These are phyloP conservation scores for Pseudonitzschia delicatissima DNA, from an alignment of 108 stramenopile genomes.

Conservation along the genomic window DNA sequence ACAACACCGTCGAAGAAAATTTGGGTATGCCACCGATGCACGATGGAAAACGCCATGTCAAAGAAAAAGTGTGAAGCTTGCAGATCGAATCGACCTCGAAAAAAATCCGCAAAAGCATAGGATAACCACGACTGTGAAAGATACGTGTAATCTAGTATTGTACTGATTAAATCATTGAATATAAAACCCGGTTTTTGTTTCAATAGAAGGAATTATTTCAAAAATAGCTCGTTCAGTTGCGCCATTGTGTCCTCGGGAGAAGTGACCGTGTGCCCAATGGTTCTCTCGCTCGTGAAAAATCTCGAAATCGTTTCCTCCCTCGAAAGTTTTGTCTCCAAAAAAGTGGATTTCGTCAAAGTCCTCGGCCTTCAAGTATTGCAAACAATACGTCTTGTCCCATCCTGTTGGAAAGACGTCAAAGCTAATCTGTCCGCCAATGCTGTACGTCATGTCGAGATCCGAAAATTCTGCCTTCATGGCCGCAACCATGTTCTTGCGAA, in stretches of 20 bases:
- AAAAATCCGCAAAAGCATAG: background rate
- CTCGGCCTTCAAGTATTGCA: conserved; percentile 65
- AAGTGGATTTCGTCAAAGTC: conserved; percentile 99
- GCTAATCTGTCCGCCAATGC: conserved; percentile 98
- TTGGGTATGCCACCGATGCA: conserved; percentile 56
- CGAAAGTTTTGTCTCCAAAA: conserved; percentile 99
- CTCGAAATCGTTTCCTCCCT: conserved; percentile 99
- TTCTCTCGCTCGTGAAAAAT: conserved; percentile 91
- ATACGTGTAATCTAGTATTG: background rate
- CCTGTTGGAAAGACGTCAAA: conserved; percentile 98
- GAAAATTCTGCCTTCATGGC: conserved; percentile 92
- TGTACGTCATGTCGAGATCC: conserved; percentile 90
- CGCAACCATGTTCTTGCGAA: conserved; percentile 90
- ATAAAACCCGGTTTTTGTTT: background rate
- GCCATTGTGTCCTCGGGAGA: conserved; percentile 93
- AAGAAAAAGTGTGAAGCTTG: conserved; percentile 50
- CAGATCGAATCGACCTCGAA: conserved; percentile 18
- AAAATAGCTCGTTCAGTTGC: conserved; percentile 90
- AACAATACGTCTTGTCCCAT: conserved; percentile 99
- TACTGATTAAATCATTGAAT: no score
- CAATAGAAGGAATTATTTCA: conserved; percentile 6
- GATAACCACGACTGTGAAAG: background rate
- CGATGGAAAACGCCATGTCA: conserved; percentile 41
- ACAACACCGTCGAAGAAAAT: background rate
- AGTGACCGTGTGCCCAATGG: conserved; percentile 96